Evolutionary conservation across 768 basidiomycete species (phyloP).

Genomic region (Dentipellis sp.): DNA sequence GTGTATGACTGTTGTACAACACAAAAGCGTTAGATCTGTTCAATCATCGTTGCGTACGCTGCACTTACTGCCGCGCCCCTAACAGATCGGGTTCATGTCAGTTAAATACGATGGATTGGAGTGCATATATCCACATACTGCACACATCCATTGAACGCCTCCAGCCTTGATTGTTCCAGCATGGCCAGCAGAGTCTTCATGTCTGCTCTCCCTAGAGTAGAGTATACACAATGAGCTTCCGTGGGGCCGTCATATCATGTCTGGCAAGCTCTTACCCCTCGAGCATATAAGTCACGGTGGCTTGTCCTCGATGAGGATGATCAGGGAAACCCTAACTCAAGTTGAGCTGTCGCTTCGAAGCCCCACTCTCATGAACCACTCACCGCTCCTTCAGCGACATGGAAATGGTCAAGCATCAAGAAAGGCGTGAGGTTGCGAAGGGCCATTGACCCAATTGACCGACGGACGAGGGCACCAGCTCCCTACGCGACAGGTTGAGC

Average conservation of each 20-base stretch:
- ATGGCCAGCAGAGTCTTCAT: constrained; percentile 90
- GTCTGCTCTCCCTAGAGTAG: constrained; percentile 52
- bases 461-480: constrained; percentile 71
- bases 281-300: constrained; percentile 84
- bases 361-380: constrained; percentile 14
- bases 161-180: constrained; percentile 68
- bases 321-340: constrained; percentile 74
- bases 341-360: background rate
- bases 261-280: constrained; percentile 43
- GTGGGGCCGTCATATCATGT: too few relatives aligned
- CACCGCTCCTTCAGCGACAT: constrained; percentile 60
- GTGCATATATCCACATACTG: constrained; percentile 33
- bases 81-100: background rate
- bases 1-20: constrained; percentile 41
- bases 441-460: constrained; percentile 71
- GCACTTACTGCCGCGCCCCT: constrained; percentile 48
- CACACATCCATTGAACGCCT: constrained; percentile 95
- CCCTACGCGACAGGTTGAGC: constrained; percentile 35
- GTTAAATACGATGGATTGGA: background rate
- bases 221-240: background rate
- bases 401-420: constrained; percentile 83
- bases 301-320: constrained; percentile 88
- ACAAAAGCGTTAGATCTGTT: background rate
- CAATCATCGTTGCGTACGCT: too few relatives aligned
- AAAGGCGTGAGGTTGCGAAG: constrained; percentile 85